These are phyloP conservation scores for Solanum hybrid DNA, from an alignment of 305 asterid genomes.

Conservation along the genomic window DNA sequence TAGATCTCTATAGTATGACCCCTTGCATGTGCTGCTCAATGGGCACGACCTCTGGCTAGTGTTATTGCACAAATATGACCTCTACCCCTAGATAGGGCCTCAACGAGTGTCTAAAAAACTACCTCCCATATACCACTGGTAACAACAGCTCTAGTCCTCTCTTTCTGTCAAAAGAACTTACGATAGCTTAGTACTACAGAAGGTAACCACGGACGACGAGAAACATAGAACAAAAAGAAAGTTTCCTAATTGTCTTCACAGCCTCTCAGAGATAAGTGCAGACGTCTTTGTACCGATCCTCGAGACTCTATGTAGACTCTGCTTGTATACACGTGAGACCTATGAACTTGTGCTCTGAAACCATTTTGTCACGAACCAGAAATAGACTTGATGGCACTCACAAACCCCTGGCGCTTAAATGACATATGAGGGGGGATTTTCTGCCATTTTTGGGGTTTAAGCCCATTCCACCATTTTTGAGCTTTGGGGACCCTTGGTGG, in stretches of 20 bases:
- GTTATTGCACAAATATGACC: not conserved
- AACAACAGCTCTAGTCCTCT: not conserved
- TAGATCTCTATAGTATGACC: not conserved
- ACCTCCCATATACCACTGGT: not conserved
- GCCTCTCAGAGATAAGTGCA: not conserved
- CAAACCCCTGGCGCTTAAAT: not conserved
- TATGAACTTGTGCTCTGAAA: not conserved
- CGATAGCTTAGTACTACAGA: not conserved
- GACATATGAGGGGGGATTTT: too few relatives aligned
- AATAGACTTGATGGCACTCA: not conserved
- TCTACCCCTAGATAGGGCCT: not conserved
- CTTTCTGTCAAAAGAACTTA: not conserved
- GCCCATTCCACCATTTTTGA: not conserved
- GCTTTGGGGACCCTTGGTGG: not conserved
- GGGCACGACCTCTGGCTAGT: not conserved
- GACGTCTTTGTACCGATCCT: not conserved
- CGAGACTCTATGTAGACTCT: not conserved
- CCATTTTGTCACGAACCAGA: not conserved
- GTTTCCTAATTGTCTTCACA: too few relatives aligned
- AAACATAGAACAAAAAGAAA: not conserved
- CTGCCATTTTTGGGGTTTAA: not conserved
- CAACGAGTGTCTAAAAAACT: not conserved
- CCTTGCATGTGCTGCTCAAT: not conserved
- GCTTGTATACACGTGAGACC: not conserved
- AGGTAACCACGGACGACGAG: accelerated